Evolutionary conservation across 441 rosid species (phyloP).

Genomic region (Gossypium davidsonii): DNA sequence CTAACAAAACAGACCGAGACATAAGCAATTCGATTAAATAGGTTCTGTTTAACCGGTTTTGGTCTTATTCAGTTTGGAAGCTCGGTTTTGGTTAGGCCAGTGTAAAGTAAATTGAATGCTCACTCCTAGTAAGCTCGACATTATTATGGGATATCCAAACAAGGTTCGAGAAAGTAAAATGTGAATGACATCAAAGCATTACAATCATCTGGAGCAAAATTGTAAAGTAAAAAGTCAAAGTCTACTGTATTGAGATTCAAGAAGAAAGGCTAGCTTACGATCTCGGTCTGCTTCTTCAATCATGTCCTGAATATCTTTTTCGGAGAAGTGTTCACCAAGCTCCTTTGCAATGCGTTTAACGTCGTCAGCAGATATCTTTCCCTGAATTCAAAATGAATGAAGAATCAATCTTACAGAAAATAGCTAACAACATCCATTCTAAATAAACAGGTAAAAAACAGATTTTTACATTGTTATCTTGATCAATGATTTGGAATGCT

Average conservation of each 20-base stretch:
- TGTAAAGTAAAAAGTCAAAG: background rate
- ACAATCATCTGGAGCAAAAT: background rate
- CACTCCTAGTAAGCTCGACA: background rate
- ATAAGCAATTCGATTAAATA: background rate
- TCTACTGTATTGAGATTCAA: background rate
- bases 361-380: conserved; percentile 72
- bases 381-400: conserved; percentile 31
- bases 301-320: conserved; percentile 78
- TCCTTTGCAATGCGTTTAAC: conserved; percentile 72
- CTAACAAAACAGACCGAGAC: background rate
- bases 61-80: background rate
- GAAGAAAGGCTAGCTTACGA: conserved; percentile 39
- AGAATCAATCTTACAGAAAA: background rate
- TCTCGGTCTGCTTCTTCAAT: conserved; percentile 82
- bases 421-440: background rate
- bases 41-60: too few species aligned
- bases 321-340: conserved; percentile 77
- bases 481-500: conserved; percentile 82
- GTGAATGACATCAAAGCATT: background rate
- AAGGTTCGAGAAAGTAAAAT: background rate
- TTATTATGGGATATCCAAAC: background rate
- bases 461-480: conserved; percentile 63
- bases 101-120: too few species aligned
- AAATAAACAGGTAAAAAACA: conserved; percentile 8
- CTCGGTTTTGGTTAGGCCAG: background rate